These are phyloP conservation scores for Ceriops decandra DNA, from an alignment of 345 rosid species.

Conservation along the genomic window DNA sequence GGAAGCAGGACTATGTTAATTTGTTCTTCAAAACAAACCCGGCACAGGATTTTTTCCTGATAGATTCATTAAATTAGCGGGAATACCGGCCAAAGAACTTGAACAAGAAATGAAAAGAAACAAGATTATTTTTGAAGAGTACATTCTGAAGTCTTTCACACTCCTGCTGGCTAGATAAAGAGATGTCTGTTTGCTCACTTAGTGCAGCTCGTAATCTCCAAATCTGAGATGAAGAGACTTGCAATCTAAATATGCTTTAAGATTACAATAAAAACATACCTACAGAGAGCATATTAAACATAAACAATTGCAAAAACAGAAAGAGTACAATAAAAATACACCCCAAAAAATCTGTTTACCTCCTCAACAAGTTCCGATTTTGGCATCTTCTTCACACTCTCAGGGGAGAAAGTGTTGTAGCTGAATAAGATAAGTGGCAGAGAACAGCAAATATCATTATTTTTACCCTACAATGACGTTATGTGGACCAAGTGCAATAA, in stretches of 20 bases:
- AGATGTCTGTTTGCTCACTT: constrained; percentile 68
- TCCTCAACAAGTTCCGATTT: constrained; percentile 75
- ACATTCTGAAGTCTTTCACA: constrained; percentile 83
- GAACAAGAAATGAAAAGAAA: background rate
- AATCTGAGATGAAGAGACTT: constrained; percentile 39
- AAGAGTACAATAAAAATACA: background rate
- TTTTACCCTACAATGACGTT: background rate
- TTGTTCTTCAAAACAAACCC: constrained; percentile 86
- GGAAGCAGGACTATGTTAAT: constrained; percentile 73
- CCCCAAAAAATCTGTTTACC: constrained; percentile 36
- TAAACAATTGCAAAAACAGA: constrained; percentile 2
- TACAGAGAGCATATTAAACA: background rate
- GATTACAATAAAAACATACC: no score
- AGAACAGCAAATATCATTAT: background rate
- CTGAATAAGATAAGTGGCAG: constrained; percentile 34
- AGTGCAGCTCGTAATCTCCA: constrained; percentile 73
- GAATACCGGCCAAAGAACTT: background rate
- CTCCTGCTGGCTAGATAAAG: constrained; percentile 69
- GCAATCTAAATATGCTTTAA: background rate
- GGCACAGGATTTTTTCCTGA: constrained; percentile 84
- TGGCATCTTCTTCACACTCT: constrained; percentile 72
- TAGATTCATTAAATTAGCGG: constrained; percentile 15
- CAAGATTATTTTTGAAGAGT: constrained; percentile 12
- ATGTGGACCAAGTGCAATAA: no score
- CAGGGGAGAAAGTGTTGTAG: constrained; percentile 81